Conservation (phyloP, 1,139 yeast genomes). For the Diutina scorzettiae region DNA sequence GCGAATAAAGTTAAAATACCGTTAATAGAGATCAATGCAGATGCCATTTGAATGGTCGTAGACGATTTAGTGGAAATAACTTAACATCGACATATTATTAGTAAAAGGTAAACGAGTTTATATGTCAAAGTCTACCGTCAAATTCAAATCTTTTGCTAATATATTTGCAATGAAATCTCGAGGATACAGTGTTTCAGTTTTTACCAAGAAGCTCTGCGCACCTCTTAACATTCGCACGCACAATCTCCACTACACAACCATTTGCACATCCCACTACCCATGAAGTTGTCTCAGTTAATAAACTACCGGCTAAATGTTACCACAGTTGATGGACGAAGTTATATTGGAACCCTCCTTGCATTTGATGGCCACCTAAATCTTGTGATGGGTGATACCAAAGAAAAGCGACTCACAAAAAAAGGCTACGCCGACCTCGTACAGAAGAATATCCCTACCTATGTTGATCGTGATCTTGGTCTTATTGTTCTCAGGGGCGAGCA, state of each 20-base stretch:
- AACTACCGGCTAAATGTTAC: conserved; percentile 64
- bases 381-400: conserved; percentile 78
- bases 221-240: background rate
- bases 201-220: too few species aligned
- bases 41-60: too few species aligned
- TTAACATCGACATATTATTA: too few species aligned
- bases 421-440: conserved; percentile 26
- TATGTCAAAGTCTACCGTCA: too few species aligned
- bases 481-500: conserved; percentile 83
- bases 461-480: conserved; percentile 67
- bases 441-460: conserved; percentile 25
- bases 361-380: conserved; percentile 86
- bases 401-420: conserved; percentile 62
- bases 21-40: too few species aligned
- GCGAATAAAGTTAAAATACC: too few species aligned
- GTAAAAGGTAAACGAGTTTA: too few species aligned
- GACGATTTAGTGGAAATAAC: too few species aligned
- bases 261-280: background rate
- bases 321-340: conserved; percentile 62
- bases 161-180: too few species aligned
- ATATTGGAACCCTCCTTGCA: conserved; percentile 73
- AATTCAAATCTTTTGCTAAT: too few species aligned
- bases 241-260: background rate
- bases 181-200: too few species aligned
- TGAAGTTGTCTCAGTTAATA: conserved; percentile 53